Evolutionary conservation across 1,284 basidiomycete genomes (phyloP), one percentile per base, ranked within the genome.

Genomic region (Heimioporus retisporus): DNA sequence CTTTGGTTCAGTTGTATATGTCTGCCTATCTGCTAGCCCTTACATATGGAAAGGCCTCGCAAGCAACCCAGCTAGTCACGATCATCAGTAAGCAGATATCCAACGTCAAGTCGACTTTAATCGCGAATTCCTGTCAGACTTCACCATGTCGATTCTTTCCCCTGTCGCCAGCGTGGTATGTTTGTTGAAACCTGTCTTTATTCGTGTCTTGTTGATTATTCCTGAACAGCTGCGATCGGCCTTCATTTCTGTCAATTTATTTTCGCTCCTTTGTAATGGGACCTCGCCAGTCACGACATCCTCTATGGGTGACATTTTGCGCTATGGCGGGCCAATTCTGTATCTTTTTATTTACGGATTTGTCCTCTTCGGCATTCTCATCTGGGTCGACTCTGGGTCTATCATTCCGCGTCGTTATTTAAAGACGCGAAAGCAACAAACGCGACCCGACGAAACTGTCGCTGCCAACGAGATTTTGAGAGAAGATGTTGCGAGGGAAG

Each of bases 181-280:
- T 86, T 11, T 14, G 14, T 55, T 21, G 11, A 42, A 59, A 35
- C 35, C 35, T 35, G 35, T 18, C 11, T 46, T 53, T 15, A 31
- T 31, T 40, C 23, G 46, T 18, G 16, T 23, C 53, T 43, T 40
- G 25, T 66, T 59, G 59, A 73, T n/a, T 31, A 69, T 28, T 50
- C 6, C 7, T 18, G 2, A 44, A 55, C 59, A 88, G 88, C 70
- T 87, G 42, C 85, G 93, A 55, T 89, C 93, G 0, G 86, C 87
- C 2, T 84, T 94, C 42, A 86, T 95, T 18, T 91, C 91, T 0
- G 84, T 93, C 72, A 95, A 95, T 75, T 77, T 93, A 3, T 95
- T 94, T 77, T 91, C 89, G 11, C 81, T 95, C n/a, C 86, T 94
- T 1, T 95, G 93, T 72, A 80, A 90, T 67, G 90, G 90, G 13